Percentiles rank a stretch among this genome's conserved stretches.
phyloP scores from a whole-genome alignment of 257 asterid species.

The Voacanga thouarsii region DNA sequence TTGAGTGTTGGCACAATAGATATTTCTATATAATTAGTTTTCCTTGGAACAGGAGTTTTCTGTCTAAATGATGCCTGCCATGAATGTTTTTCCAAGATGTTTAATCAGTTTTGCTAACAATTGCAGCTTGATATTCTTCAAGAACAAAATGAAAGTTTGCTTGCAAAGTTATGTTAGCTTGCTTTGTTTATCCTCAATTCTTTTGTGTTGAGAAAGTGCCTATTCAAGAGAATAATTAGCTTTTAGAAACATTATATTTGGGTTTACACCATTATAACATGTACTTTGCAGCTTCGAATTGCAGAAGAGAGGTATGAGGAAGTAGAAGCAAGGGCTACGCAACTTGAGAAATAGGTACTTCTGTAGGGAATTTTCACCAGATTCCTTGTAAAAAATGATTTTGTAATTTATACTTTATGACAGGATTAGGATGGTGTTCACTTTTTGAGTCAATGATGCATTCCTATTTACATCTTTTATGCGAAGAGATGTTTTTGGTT shows the following conservation, averaged over 20 bases:
- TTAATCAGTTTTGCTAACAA: background rate
- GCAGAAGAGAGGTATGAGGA: slow-evolving; percentile 89
- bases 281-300: slow-evolving; percentile 69
- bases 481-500: too few relatives aligned
- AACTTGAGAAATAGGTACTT: slow-evolving; percentile 82
- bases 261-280: slow-evolving; percentile 5
- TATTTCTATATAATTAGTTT: background rate
- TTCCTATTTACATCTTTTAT: too few relatives aligned
- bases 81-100: background rate
- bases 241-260: slow-evolving; percentile 17
- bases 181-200: slow-evolving; percentile 12
- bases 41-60: background rate
- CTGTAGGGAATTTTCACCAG: slow-evolving; percentile 1
- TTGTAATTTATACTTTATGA: background rate
- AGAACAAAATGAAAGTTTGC: slow-evolving; percentile 86
- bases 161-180: slow-evolving; percentile 64
- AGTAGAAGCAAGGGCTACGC: slow-evolving; percentile 89
- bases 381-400: background rate
- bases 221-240: slow-evolving; percentile 12
- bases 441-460: background rate
- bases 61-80: background rate
- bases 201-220: background rate
- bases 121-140: slow-evolving; percentile 98
- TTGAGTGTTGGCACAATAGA: background rate
- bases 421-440: background rate